Base-by-base conservation (phyloP, 768 basidiomycete genomes). In the Lactarius vividus region DNA sequence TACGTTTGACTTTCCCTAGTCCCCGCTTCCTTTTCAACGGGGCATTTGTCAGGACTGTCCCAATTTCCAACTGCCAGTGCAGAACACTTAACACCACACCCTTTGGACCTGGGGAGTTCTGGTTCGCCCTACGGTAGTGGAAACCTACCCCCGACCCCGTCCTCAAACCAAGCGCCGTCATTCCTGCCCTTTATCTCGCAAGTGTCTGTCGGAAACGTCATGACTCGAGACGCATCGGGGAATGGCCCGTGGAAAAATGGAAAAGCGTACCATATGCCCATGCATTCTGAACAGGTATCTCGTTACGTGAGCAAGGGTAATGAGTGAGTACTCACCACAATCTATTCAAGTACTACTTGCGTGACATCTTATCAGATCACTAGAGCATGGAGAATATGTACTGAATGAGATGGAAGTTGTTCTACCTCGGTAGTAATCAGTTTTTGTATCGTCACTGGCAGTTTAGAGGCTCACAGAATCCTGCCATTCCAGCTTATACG, bases 231-330 rank as follows among this genome's bases (percentile, higher is more conserved):
- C 20, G 40, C 39, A 37, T 26, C 40, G 15, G 16, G 10, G 18
- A 10, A 23, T n/a, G n/a, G n/a, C n/a, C n/a, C n/a, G n/a, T n/a
- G n/a, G n/a, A n/a, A n/a, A n/a, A n/a, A n/a, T n/a, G n/a, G n/a
- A n/a, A n/a, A n/a, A n/a, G n/a, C n/a, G n/a, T n/a, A n/a, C n/a
- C n/a, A n/a, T n/a, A n/a, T n/a, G n/a, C n/a, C n/a, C n/a, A n/a
- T 66, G 65, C n/a, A 66, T 15, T 42, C 65, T 1, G 65, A 62
- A 0, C 61, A 62, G 18, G 61, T 66, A 5, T 59, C 65, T 2
- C 65, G 65, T 28, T 63, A 66, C 29, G 4, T 54, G 61, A 66
- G 46, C 23, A 58, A 44, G 5, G 31, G 42, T 6, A 40, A 63
- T 2, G 57, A 59, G 65, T 66, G 53, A 26, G 65, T 54, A 52